A percentile compares a stretch with the other conserved stretches of the same genome.
Conservation (phyloP, 306 rosid species). For the Castanea mollissima region DNA sequence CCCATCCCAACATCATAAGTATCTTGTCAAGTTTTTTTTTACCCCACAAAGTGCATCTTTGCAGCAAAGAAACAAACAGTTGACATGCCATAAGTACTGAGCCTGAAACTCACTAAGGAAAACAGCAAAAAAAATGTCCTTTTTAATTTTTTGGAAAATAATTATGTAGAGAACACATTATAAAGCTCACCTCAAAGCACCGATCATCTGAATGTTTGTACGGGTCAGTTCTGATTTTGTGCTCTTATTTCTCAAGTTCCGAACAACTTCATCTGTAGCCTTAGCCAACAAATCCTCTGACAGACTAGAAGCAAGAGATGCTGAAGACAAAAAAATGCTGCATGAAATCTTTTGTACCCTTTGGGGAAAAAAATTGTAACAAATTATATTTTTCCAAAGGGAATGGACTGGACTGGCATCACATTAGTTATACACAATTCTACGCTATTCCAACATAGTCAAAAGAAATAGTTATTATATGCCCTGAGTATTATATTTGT, state of each 20-base stretch:
- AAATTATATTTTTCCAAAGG: background rate
- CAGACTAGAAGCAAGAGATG: slow-evolving; percentile 89
- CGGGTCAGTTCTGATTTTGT: slow-evolving; percentile 77
- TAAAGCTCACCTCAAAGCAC: slow-evolving; percentile 82
- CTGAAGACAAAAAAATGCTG: slow-evolving; percentile 45
- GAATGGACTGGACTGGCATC: background rate
- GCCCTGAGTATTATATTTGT: too few species aligned
- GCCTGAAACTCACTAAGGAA: too few species aligned
- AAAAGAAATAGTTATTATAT: background rate
- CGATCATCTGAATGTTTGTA: slow-evolving; percentile 95
- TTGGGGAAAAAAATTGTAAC: background rate
- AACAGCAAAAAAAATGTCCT: too few species aligned
- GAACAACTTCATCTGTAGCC: slow-evolving; percentile 76
- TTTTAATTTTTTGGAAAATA: too few species aligned
- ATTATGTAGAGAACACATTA: background rate
- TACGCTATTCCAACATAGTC: background rate
- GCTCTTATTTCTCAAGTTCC: slow-evolving; percentile 64
- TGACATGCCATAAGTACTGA: too few species aligned
- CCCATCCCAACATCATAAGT: background rate
- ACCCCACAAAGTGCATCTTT: too few species aligned
- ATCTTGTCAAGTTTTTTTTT: too few species aligned
- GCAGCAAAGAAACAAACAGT: too few species aligned
- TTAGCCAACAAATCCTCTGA: slow-evolving; percentile 88
- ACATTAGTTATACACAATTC: background rate
- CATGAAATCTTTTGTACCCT: slow-evolving; percentile 5